These are phyloP conservation scores for Eucalyptus melliodora DNA, from an alignment of 345 rosid species.

Conservation along the genomic window DNA sequence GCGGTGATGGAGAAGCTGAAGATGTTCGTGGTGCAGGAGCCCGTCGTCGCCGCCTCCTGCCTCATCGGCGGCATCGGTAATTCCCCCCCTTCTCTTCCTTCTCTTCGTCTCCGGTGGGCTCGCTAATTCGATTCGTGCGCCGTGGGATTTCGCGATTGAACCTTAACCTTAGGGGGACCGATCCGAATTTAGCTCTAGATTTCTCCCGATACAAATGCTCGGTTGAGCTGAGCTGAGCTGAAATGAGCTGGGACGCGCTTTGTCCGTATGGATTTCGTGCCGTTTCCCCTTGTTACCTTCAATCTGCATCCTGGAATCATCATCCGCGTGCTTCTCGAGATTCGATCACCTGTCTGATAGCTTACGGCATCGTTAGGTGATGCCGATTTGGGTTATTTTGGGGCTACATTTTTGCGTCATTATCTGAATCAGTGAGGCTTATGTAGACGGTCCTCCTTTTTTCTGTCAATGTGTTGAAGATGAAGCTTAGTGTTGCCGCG, in stretches of 20 bases:
- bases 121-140: not conserved
- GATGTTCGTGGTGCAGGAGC: conserved; percentile 85
- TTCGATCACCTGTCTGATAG: not conserved
- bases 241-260: not conserved
- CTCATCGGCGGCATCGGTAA: conserved; percentile 79
- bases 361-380: not conserved
- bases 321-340: not conserved
- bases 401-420: not conserved
- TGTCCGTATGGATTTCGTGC: not conserved
- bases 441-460: not conserved
- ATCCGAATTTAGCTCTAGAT: not conserved
- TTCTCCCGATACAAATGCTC: not conserved
- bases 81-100: too few species aligned
- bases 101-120: not conserved
- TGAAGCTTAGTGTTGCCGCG: not conserved
- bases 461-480: not conserved
- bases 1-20: conserved; percentile 73
- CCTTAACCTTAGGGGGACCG: not conserved
- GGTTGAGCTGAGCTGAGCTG: not conserved
- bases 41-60: conserved; percentile 84
- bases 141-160: not conserved
- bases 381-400: not conserved
- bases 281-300: not conserved
- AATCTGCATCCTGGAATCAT: not conserved
- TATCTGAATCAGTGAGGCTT: not conserved